Percentiles rank a stretch among this genome's conserved stretches.
phyloP scores from a whole-genome alignment of 2,329 filamentous ascomycete genomes.

The Pseudogymnoascus sp. region DNA sequence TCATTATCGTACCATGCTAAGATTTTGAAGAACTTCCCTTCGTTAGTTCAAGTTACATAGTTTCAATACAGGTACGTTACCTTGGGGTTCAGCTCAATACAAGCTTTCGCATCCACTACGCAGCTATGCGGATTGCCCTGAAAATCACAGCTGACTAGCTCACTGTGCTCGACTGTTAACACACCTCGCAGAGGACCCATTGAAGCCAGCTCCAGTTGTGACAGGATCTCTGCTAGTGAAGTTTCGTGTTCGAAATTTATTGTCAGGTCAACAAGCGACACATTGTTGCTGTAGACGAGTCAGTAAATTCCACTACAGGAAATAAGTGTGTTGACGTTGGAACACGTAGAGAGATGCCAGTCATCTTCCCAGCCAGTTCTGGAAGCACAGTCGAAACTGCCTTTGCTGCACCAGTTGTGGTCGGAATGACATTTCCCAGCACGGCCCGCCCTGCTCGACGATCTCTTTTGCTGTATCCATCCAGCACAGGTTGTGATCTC shows the following conservation, averaged over 20 bases:
- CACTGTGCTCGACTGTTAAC: conserved; percentile 9
- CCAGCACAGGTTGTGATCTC: conserved; percentile 27
- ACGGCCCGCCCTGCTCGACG: conserved; percentile 22
- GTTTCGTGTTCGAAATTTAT: conserved; percentile 10
- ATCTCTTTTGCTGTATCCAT: conserved; percentile 30
- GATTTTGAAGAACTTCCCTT: conserved; percentile 14
- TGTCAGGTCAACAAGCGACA: conserved; percentile 13
- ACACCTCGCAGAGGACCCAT: conserved; percentile 9
- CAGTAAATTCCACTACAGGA: background rate
- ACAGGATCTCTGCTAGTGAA: conserved; percentile 9
- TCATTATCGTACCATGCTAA: conserved; percentile 15
- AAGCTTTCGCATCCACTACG: conserved; percentile 12
- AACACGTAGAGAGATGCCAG: conserved; percentile 13
- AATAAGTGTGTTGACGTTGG: conserved; percentile 9
- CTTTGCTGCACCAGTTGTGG: conserved; percentile 14
- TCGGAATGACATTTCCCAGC: conserved; percentile 14
- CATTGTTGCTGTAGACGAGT: conserved; percentile 9
- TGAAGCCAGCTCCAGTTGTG: conserved; percentile 5
- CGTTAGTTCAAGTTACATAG: background rate
- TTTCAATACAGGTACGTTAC: background rate
- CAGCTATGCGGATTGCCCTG: conserved; percentile 12
- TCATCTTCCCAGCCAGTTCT: conserved; percentile 11
- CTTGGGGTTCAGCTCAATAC: conserved; percentile 11
- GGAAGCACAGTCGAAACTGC: conserved; percentile 13
- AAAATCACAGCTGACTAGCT: conserved; percentile 14